These are phyloP conservation scores for Salicornia ramosissima DNA, from an alignment of 148 eudicot species.

Conservation along the genomic window DNA sequence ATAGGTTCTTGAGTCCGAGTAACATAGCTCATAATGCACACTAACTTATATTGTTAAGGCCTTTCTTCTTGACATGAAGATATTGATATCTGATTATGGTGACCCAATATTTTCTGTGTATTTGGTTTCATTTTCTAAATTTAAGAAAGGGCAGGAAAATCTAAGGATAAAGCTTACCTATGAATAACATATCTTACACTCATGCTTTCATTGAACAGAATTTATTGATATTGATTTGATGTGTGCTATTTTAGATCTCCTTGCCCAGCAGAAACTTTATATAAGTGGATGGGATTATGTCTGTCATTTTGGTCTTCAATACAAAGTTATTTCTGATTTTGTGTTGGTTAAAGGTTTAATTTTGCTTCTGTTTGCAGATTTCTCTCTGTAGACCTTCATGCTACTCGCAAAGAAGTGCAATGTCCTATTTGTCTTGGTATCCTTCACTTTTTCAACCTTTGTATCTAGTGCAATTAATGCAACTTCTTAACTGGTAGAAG, in stretches of 20 bases:
- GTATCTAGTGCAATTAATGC: neutral
- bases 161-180: neutral
- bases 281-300: neutral
- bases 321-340: neutral
- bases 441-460: slow-evolving; percentile 5
- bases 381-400: slow-evolving; percentile 28
- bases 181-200: neutral
- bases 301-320: neutral
- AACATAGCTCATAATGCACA: too few species aligned
- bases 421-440: slow-evolving; percentile 92
- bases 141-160: neutral
- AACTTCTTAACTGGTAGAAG: neutral
- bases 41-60: neutral
- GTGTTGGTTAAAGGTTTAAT: neutral
- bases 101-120: neutral
- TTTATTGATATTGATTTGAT: neutral
- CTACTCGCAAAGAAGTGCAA: slow-evolving; percentile 75
- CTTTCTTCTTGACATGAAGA: neutral
- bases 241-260: neutral
- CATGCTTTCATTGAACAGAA: neutral
- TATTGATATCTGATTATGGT: neutral
- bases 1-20: too few species aligned
- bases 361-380: slow-evolving; percentile 37
- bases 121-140: neutral
- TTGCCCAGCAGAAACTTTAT: neutral